Evolutionary conservation across 2,329 filamentous ascomycete species (phyloP).

Genomic region (Phaeoacremonium minimum): DNA sequence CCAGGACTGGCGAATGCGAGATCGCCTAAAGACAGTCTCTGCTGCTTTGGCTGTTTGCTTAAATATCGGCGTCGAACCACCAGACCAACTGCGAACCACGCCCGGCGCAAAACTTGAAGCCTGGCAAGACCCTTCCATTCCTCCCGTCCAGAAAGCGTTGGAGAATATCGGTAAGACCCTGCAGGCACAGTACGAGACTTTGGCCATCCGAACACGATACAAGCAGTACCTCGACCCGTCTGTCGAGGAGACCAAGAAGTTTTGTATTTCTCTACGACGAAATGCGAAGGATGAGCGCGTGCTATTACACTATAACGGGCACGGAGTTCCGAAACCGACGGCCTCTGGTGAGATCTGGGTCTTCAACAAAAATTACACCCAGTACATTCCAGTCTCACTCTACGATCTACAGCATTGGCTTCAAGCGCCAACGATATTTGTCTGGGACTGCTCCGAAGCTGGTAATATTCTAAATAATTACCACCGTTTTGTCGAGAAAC

Average conservation of each 20-base stretch:
- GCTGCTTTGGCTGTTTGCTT: constrained; percentile 91
- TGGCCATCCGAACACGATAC: constrained; percentile 93
- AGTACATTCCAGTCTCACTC: constrained; percentile 94
- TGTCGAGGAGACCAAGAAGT: constrained; percentile 95
- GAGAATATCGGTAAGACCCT: constrained; percentile 94
- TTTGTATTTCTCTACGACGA: constrained; percentile 81
- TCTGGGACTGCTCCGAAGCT: constrained; percentile 96
- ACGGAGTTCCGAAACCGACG: constrained; percentile 93
- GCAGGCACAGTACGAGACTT: constrained; percentile 93
- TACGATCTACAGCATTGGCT: constrained; percentile 96
- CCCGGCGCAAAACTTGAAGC: constrained; percentile 93
- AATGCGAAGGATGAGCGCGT: constrained; percentile 96
- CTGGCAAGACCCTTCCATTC: constrained; percentile 88
- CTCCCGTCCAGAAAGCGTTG: constrained; percentile 77
- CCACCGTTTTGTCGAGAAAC: constrained; percentile 89
- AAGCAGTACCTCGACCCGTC: constrained; percentile 96
- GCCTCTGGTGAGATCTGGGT: constrained; percentile 98
- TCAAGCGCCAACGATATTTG: constrained; percentile 90
- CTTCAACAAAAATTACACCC: constrained; percentile 97
- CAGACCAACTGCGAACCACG: constrained; percentile 92
- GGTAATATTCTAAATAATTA: constrained; percentile 96
- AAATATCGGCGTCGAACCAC: constrained; percentile 96
- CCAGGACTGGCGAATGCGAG: constrained; percentile 96
- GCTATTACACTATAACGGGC: constrained; percentile 97
- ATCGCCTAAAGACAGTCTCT: constrained; percentile 93